Base-by-base conservation (phyloP, 306 rosid species). In the Vigna mungo region DNA sequence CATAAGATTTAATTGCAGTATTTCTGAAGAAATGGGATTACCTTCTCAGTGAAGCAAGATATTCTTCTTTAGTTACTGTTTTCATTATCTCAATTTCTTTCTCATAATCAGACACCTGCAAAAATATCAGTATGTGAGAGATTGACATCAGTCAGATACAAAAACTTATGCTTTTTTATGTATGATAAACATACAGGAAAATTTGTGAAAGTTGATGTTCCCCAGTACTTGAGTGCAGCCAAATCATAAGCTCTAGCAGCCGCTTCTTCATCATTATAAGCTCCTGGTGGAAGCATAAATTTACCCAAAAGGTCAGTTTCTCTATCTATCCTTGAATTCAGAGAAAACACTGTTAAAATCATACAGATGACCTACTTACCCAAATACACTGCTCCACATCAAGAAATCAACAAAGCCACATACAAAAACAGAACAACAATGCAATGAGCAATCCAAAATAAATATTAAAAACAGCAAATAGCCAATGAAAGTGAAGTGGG, bases 161-260 rank as follows among this genome's bases (percentile, higher is more conserved):
- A 3, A 54, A 83, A 73, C 48, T 53, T 15, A 0, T 58, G 49
- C 25, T 17, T 20, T 74, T 56, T 46, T 46, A 25, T 21, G 21
- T 9, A 43, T 23, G 12, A 77, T 4, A 21, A 17, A 51, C 75
- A 68, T 79, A 85, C 88, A 10, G 96, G 93, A 32, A 94, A 94
- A 78, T 94, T 94, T 65, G 89, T 94, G 89, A 92, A 85, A 63
- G 92, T 92, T 17, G 96, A 81, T 39, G 86, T 70, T 67, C 98
- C 98, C 96, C 98, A 92, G 32, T 94, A 92, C 86, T 92, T 94
- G 41, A 90, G 77, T 47, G 98, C 97, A 67, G 93, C 98, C 85
- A 94, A 83, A 85, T 94, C 98, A 83, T 94, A 94, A 49, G 97
- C 98, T 72, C 97, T 86, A 60, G 97, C 97, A 4, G 97, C 98